Percentiles rank a stretch among this genome's conserved stretches.
phyloP scores from a whole-genome alignment of 139 green algal species.

The Eudorina sp. region DNA sequence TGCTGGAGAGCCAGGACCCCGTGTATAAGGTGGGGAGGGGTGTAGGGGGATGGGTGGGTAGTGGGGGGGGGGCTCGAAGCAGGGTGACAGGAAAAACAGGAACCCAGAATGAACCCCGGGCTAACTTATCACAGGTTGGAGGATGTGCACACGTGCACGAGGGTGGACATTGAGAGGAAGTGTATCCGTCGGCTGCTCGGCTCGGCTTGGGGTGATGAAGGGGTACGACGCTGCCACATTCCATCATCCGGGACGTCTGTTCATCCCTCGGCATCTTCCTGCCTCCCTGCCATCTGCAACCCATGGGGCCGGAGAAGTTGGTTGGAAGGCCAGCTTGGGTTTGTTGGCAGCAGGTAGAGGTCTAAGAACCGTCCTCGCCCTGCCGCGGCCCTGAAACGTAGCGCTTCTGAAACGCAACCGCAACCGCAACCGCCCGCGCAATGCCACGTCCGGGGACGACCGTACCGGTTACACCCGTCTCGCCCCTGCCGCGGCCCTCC shows the following conservation, averaged over 20 bases:
- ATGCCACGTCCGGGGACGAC: too few relatives aligned
- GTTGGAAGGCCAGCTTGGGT: too few relatives aligned
- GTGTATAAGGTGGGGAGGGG: conserved; percentile 21
- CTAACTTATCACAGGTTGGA: not conserved
- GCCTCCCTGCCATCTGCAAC: too few relatives aligned
- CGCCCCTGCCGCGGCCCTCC: not conserved
- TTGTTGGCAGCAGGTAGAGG: not conserved
- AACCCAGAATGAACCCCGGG: not conserved
- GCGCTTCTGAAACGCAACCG: too few relatives aligned
- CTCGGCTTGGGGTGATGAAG: not conserved
- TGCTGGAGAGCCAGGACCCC: conserved; percentile 29
- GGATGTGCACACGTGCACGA: not conserved
- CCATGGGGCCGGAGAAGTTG: too few relatives aligned
- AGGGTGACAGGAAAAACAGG: not conserved
- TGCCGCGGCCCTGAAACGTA: not conserved
- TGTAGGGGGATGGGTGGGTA: too few relatives aligned
- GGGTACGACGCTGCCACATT: too few relatives aligned
- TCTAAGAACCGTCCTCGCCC: not conserved
- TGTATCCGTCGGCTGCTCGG: not conserved
- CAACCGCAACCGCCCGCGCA: too few relatives aligned
- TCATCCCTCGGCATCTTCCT: too few relatives aligned
- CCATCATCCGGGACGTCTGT: too few relatives aligned
- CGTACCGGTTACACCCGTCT: too few relatives aligned
- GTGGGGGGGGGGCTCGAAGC: too few relatives aligned
- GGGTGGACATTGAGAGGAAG: not conserved